Base-by-base conservation (phyloP, 73 alveolate genomes). In the Tetrahymena thermophila region DNA sequence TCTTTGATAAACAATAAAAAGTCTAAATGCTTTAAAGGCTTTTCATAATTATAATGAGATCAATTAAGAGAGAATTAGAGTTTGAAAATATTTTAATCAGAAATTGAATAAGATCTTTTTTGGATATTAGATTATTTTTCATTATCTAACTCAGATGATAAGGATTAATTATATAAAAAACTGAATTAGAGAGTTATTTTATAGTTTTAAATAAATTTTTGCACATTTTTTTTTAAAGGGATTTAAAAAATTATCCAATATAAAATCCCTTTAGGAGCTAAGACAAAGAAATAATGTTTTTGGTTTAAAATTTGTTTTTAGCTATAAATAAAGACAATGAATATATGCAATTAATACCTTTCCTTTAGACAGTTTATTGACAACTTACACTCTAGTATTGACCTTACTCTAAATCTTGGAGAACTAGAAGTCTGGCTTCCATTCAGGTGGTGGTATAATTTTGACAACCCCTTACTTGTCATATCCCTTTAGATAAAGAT, bases 391-490 rank as follows among this genome's bases (percentile, higher is more conserved):
- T 71, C 89, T 17, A n/a, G 89, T 71, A 21, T 71, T 71, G 89
- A 71, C 89, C 37, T 71, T 71, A 19, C 23, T 25, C n/a, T 71
- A 13, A 31, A 71, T 71, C 37, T 71, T 71, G 31, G 89, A 71
- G 42, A 71, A 71, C 89, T 71, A 71, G 35, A 71, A 71, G 11
- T 71, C 89, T 71, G 89, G 89, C 31, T 71, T 71, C 89, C 89
- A 71, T 71, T 95, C 97, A 40, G 94, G 85, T 43, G 99, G 99
- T 25, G 98, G 98, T 6, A 98, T 96, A 25, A 98, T 84, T 57
- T 98, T 98, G 10, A 98, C 97, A 93, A 96, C 94, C n/a, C 99
- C 99, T 84, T 83, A 95, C 93, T 94, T 34, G 35, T 94, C 97
- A 84, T 94, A 44, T 96, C 97, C 84, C 95, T 97, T 43, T 93